Conservation (phyloP, 2,329 filamentous ascomycete genomes). For the Penicillium sp. region DNA sequence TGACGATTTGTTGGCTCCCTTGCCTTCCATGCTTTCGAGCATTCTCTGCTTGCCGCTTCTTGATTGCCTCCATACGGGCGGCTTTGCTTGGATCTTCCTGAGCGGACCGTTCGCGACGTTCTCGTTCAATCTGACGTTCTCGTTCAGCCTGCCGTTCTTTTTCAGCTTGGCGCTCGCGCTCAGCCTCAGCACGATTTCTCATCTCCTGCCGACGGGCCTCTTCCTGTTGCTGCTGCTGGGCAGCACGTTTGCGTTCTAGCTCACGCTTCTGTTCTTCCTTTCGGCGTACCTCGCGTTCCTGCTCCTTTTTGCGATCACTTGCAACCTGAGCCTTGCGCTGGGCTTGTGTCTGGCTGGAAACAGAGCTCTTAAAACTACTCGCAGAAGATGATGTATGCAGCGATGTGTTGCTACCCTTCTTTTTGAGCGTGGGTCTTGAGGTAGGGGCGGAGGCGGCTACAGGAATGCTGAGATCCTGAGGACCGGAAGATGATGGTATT, state of each 20-base stretch:
- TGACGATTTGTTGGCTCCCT: conserved; percentile 40
- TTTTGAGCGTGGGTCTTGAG: conserved; percentile 52
- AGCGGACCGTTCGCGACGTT: conserved; percentile 47
- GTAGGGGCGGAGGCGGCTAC: conserved; percentile 47
- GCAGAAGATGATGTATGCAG: conserved; percentile 56
- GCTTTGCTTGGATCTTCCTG: conserved; percentile 64
- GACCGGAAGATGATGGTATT: conserved; percentile 50
- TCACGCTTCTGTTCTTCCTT: conserved; percentile 81
- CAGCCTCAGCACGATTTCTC: conserved; percentile 59
- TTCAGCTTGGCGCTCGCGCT: conserved; percentile 47
- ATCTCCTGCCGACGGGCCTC: conserved; percentile 63
- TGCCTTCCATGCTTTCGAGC: conserved; percentile 48
- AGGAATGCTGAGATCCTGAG: conserved; percentile 55
- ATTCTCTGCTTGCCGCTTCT: conserved; percentile 52
- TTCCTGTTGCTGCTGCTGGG: conserved; percentile 51
- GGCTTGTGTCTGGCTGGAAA: conserved; percentile 59
- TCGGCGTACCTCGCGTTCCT: conserved; percentile 67
- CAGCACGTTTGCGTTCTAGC: conserved; percentile 71
- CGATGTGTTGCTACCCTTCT: conserved; percentile 67
- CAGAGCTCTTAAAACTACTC: conserved; percentile 63
- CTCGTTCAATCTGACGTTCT: conserved; percentile 39
- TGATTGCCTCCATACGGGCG: conserved; percentile 60
- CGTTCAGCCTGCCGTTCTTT: conserved; percentile 46
- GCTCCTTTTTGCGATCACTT: conserved; percentile 78
- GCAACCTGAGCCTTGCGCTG: conserved; percentile 71